These are phyloP conservation scores for Trichosporon sp. DNA, from an alignment of 1,284 basidiomycete species.

Conservation along the genomic window DNA sequence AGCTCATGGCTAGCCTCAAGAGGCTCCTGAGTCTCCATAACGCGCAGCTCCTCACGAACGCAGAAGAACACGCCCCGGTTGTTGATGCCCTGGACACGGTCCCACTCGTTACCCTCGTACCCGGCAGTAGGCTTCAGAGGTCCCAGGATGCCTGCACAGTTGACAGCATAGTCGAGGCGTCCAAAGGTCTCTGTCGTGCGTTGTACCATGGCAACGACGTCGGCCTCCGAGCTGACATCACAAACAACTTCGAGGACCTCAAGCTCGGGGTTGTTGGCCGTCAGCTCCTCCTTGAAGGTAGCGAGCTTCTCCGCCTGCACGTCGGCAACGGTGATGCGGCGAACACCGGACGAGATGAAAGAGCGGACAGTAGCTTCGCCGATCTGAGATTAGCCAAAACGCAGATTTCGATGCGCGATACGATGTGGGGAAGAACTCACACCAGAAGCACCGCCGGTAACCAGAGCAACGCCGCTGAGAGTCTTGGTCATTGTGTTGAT, in stretches of 20 bases:
- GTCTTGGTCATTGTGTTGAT: conserved; percentile 8
- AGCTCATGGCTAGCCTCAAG: conserved; percentile 18
- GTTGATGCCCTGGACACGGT: conserved; percentile 42
- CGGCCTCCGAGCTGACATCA: conserved; percentile 29
- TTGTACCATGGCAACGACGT: conserved; percentile 26
- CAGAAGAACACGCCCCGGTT: conserved; percentile 33
- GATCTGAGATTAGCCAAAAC: conserved; percentile 22
- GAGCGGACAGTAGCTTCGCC: conserved; percentile 27
- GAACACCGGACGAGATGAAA: conserved; percentile 22
- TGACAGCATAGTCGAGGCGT: conserved; percentile 46
- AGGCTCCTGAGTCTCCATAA: conserved; percentile 34
- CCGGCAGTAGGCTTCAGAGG: conserved; percentile 26
- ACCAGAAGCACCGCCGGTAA: conserved; percentile 36
- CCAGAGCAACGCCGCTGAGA: conserved; percentile 34
- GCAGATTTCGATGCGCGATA: background rate
- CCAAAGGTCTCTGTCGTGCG: conserved; percentile 33
- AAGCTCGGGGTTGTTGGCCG: background rate
- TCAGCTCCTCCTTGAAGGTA: conserved; percentile 16
- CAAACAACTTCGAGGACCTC: conserved; percentile 22
- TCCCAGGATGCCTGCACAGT: conserved; percentile 43
- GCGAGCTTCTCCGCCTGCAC: conserved; percentile 23
- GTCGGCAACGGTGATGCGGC: conserved; percentile 24
- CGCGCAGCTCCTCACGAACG: conserved; percentile 34
- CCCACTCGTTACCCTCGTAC: conserved; percentile 36
- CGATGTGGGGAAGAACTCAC: conserved; percentile 18